phyloP scores from a whole-genome alignment of 176 grass and related monocot species.

The Cenchrus purpureus region DNA sequence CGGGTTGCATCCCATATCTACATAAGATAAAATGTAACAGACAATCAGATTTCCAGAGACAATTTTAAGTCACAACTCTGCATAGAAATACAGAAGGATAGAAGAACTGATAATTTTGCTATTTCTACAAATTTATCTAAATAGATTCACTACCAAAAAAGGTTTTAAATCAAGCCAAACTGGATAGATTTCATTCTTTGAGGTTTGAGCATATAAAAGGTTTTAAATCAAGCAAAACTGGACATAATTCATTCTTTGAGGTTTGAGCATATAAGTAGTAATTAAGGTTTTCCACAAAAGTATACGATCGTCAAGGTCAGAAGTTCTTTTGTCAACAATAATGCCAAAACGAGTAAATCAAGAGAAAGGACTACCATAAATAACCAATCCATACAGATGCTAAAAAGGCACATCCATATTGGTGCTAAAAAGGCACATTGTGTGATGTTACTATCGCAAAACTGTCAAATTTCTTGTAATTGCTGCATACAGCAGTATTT shows the following conservation, averaged over 20 bases:
- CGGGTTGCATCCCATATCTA: conserved; percentile 94
- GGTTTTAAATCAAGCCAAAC: background rate
- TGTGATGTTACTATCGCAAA: background rate
- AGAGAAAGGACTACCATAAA: background rate
- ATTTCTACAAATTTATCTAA: background rate
- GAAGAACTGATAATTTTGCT: background rate
- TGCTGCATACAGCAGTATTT: background rate
- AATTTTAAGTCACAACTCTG: background rate
- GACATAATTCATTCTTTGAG: background rate
- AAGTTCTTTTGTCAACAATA: background rate
- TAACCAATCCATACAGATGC: background rate
- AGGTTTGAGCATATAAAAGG: background rate
- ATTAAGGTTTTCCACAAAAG: background rate
- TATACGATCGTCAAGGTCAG: background rate
- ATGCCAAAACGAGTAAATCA: background rate
- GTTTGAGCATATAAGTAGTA: background rate
- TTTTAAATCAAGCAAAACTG: background rate
- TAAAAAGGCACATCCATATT: background rate
- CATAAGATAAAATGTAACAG: conserved; percentile 42
- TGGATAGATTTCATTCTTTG: background rate
- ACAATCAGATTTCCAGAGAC: conserved; percentile 26
- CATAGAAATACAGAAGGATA: background rate
- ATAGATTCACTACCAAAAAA: background rate
- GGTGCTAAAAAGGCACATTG: background rate
- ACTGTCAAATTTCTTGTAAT: background rate